Evolutionary conservation across 306 rosid genomes (phyloP).

Genomic region (Vigna reflexopilosa): DNA sequence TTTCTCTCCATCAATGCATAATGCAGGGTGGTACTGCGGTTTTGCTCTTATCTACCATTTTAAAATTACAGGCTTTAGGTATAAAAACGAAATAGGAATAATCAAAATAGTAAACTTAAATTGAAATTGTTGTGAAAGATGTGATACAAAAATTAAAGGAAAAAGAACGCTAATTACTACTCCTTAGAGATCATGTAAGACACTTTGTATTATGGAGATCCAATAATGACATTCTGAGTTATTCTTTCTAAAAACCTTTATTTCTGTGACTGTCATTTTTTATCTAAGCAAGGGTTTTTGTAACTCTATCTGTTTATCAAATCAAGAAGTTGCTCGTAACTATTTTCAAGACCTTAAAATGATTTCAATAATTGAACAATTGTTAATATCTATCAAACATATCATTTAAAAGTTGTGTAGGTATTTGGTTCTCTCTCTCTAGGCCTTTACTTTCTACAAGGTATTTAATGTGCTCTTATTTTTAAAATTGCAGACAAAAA

Average conservation of each 20-base stretch:
- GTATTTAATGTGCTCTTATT: constrained; percentile 14
- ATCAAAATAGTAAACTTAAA: not conserved
- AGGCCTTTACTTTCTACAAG: constrained; percentile 16
- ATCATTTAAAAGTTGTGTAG: not conserved
- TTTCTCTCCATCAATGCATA: too few relatives aligned
- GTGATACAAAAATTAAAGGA: not conserved
- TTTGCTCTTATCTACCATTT: not conserved
- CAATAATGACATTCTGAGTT: not conserved
- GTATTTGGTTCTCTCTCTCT: not conserved
- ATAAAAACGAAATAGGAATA: not conserved
- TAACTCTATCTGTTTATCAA: not conserved
- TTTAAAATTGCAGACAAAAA: constrained; percentile 70
- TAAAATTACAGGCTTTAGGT: not conserved
- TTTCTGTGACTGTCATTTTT: not conserved
- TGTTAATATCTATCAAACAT: not conserved
- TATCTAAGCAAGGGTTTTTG: not conserved
- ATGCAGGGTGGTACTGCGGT: not conserved
- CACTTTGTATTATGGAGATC: not conserved
- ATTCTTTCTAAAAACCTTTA: not conserved
- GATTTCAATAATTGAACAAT: not conserved
- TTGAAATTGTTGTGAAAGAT: not conserved
- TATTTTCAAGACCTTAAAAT: not conserved
- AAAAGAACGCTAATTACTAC: not conserved
- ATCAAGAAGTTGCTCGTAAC: not conserved
- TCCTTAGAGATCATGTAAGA: not conserved